Evolutionary conservation across 2,329 filamentous ascomycete genomes (phyloP), one percentile per base, ranked within the genome.

Genomic region (Exutisphaerella laricina): DNA sequence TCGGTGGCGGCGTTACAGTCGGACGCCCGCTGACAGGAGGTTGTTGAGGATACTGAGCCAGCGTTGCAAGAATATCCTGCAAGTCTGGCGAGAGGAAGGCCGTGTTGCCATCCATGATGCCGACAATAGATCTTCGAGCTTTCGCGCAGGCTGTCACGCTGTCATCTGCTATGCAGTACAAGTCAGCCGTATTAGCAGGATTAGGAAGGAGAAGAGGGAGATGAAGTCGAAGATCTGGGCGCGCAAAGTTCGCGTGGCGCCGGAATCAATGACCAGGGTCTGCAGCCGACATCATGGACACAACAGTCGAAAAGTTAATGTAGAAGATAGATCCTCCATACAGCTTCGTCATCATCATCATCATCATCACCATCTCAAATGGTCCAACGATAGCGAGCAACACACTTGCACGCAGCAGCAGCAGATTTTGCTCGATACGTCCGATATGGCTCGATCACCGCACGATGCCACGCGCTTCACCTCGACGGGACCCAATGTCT

Each of bases 401-500:
- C n/a, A n/a, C n/a, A n/a, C n/a, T n/a, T n/a, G n/a, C n/a, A n/a
- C n/a, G n/a, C n/a, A n/a, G n/a, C n/a, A n/a, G n/a, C n/a, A n/a
- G n/a, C n/a, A n/a, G n/a, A n/a, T n/a, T n/a, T n/a, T n/a, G n/a
- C n/a, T n/a, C n/a, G n/a, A n/a, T n/a, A n/a, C n/a, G n/a, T n/a
- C n/a, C n/a, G n/a, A n/a, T n/a, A 72, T 72, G 70, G 75, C 83
- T 48, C 82, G 84, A 62, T 85, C 79, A 68, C 81, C 85, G 63
- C 79, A 78, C 57, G 85, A 89, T 64, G 85, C 86, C 54, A 92
- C 86, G 58, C 82, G 85, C 61, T 92, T 85, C 66, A 85, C 82
- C 12, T 70, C 80, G 18, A 84, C 79, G 13, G 79, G 75, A 48
- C 80, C 80, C 25, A 84, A 88, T 67, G 85, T 84, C 56, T 75